Conservation (phyloP, 1,139 yeast genomes). For the Yamadazyma mexicana region DNA sequence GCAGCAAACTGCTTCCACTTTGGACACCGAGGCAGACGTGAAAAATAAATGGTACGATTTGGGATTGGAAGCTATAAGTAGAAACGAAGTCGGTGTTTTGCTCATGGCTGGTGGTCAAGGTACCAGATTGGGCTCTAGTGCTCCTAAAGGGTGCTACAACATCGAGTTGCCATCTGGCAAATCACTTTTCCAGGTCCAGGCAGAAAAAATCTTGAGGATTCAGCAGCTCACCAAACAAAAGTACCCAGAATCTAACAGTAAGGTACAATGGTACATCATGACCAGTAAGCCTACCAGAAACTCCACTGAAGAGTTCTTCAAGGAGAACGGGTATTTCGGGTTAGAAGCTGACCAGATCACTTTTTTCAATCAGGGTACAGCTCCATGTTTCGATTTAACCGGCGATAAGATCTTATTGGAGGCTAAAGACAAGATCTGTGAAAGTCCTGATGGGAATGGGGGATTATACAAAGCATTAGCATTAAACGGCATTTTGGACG, state of each 20-base stretch:
- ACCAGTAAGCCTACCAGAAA: conserved; percentile 87
- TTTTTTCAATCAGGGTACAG: conserved; percentile 92
- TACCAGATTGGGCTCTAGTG: conserved; percentile 83
- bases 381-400: conserved; percentile 79
- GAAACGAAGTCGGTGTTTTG: conserved; percentile 80
- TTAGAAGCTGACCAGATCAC: conserved; percentile 56
- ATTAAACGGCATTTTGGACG: conserved; percentile 64
- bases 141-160: conserved; percentile 93
- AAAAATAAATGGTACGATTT: conserved; percentile 47
- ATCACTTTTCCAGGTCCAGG: conserved; percentile 89
- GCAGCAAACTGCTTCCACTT: conserved; percentile 49
- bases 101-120: conserved; percentile 99
- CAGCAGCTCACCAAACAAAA: conserved; percentile 54
- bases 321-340: conserved; percentile 66
- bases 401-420: conserved; percentile 73
- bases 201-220: conserved; percentile 72
- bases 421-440: conserved; percentile 56
- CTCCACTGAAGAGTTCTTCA: conserved; percentile 75
- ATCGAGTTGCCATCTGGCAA: conserved; percentile 82
- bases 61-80: conserved; percentile 70
- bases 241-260: conserved; percentile 25
- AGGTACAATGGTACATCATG: conserved; percentile 89
- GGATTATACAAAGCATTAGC: conserved; percentile 87
- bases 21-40: conserved; percentile 34
- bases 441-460: conserved; percentile 98